A percentile compares a stretch with the other conserved stretches of the same genome.
phyloP scores from a whole-genome alignment of 2,329 filamentous ascomycete species.

The Ciborinia camelliae region DNA sequence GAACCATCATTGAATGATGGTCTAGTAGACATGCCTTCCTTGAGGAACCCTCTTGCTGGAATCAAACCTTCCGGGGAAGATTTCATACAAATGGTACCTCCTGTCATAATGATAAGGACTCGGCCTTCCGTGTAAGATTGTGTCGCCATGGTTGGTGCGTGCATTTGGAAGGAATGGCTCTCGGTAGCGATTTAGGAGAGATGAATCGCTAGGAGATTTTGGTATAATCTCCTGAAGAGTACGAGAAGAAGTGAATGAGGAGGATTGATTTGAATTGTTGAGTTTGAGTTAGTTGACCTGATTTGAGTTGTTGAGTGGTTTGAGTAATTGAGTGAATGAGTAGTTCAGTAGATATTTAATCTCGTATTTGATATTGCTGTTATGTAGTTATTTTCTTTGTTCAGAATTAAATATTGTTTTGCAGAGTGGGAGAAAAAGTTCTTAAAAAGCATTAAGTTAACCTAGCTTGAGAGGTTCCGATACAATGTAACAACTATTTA shows the following conservation, averaged over 20 bases:
- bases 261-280: too few relatives aligned
- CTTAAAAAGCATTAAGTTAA: not conserved
- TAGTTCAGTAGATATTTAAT: too few relatives aligned
- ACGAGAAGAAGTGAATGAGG: not conserved
- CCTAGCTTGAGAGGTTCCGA: too few relatives aligned
- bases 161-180: not conserved
- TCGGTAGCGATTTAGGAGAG: conserved; percentile 7
- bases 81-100: conserved; percentile 68
- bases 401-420: not conserved
- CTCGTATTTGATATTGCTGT: too few relatives aligned
- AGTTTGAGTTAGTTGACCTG: too few relatives aligned
- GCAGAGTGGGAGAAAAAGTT: not conserved
- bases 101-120: conserved; percentile 65
- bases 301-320: too few relatives aligned
- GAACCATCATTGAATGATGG: conserved; percentile 68
- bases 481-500: too few relatives aligned
- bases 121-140: conserved; percentile 50
- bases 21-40: conserved; percentile 60
- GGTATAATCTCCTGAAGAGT: not conserved
- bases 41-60: conserved; percentile 58
- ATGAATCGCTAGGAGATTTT: conserved; percentile 8
- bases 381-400: too few relatives aligned
- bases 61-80: conserved; percentile 62
- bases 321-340: too few relatives aligned
- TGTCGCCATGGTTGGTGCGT: conserved; percentile 16